A percentile compares a stretch with the other conserved stretches of the same genome.
These are phyloP conservation scores for Porphyrellus cyaneotinctus DNA, from an alignment of 768 basidiomycete species.

Conservation along the genomic window DNA sequence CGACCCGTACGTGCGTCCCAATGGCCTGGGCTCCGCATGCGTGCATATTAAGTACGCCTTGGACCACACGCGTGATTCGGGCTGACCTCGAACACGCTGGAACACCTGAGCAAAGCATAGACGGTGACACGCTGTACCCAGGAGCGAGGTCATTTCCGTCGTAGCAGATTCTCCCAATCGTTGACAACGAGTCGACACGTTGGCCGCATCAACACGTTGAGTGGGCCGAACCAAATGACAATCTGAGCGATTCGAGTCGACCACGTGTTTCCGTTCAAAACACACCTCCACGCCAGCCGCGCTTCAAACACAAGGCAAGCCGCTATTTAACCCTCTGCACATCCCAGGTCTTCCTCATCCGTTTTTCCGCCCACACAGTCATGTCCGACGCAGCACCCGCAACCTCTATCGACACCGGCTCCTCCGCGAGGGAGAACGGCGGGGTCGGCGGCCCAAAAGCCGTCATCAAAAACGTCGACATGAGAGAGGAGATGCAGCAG, in stretches of 20 bases:
- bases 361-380: conserved; percentile 7
- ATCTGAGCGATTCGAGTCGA: no score
- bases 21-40: background rate
- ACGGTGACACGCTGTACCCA: background rate
- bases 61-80: no score
- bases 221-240: conserved; percentile 1
- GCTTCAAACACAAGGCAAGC: conserved; percentile 28
- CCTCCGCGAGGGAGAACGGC: conserved; percentile 37
- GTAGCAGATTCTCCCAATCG: background rate
- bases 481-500: conserved; percentile 96
- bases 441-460: conserved; percentile 60
- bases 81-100: background rate
- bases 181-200: background rate
- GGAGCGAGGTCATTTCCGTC: background rate
- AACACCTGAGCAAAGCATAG: background rate
- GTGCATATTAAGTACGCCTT: no score
- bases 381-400: conserved; percentile 61
- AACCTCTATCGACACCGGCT: conserved; percentile 50
- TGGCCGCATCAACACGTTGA: background rate
- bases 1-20: background rate
- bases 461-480: conserved; percentile 95
- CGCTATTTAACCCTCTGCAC: conserved; percentile 26
- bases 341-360: conserved; percentile 1
- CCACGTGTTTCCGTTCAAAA: conserved; percentile 17
- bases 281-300: conserved; percentile 15